Evolutionary conservation across 371 early-diverging fungal genomes (phyloP).

Genomic region (Aphelidium insulamus): DNA sequence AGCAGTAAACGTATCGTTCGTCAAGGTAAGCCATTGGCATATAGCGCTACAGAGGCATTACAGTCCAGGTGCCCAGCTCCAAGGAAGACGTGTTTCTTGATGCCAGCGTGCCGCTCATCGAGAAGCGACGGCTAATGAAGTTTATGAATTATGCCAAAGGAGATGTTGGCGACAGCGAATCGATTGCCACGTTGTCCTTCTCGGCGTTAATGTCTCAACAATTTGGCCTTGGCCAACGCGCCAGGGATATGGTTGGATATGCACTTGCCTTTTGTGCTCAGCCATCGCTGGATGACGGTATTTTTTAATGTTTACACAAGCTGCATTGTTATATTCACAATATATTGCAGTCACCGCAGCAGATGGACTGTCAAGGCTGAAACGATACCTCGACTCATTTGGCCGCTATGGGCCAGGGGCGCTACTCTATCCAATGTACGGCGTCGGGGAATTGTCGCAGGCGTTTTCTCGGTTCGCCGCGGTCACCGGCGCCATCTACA

Average conservation of each 20-base stretch:
- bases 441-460: slow-evolving; percentile 21
- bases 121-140: slow-evolving; percentile 24
- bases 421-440: slow-evolving; percentile 17
- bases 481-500: slow-evolving; percentile 21
- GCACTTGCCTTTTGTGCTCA: too few species aligned
- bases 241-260: too few species aligned
- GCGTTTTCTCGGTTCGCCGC: slow-evolving; percentile 20
- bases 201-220: too few species aligned
- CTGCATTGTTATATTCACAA: too few species aligned
- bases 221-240: too few species aligned
- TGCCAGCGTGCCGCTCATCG: slow-evolving; percentile 12
- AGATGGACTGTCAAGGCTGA: slow-evolving; percentile 6
- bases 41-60: too few species aligned
- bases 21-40: not conserved
- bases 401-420: slow-evolving; percentile 19
- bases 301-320: too few species aligned
- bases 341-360: slow-evolving; percentile 4
- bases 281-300: too few species aligned
- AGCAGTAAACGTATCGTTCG: slow-evolving; percentile 5
- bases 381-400: slow-evolving; percentile 14
- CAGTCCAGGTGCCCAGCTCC: slow-evolving; percentile 17
- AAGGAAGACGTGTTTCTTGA: slow-evolving; percentile 27
- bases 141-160: slow-evolving; percentile 10
- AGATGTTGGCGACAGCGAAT: too few species aligned
- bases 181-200: too few species aligned